Conservation (phyloP, 192 early-diverging fungal species). For the Mortierella alpina region DNA sequence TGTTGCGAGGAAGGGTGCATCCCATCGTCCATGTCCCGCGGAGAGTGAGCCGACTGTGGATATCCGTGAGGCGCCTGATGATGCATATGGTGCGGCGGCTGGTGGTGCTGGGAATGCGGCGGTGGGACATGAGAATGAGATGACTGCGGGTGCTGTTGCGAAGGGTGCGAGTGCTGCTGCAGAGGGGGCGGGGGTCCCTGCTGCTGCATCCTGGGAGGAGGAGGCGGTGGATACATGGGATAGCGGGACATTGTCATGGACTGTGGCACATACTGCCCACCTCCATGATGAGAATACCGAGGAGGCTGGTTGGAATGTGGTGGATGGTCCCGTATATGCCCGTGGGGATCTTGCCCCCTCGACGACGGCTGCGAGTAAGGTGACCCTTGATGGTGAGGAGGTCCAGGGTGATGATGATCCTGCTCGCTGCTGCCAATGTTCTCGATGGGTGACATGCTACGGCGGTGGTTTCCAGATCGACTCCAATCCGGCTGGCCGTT, state of each 20-base stretch:
- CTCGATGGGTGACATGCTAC: conserved; percentile 46
- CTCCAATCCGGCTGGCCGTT: conserved; percentile 34
- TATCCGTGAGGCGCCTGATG: conserved; percentile 32
- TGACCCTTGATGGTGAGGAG: conserved; percentile 29
- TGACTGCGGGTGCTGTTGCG: conserved; percentile 17
- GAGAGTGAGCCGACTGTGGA: conserved; percentile 5
- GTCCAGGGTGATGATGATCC: conserved; percentile 11
- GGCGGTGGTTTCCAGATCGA: conserved; percentile 12
- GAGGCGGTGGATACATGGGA: conserved; percentile 32
- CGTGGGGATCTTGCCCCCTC: conserved; percentile 22
- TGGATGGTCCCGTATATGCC: conserved; percentile 6
- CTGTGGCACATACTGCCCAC: conserved; percentile 32
- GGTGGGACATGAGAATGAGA: conserved; percentile 7
- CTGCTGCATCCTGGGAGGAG: conserved; percentile 12
- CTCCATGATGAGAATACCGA: conserved; percentile 16
- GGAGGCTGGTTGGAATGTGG: conserved; percentile 11
- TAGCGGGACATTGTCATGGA: conserved; percentile 51
- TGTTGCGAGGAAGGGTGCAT: conserved; percentile 33
- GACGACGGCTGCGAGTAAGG: conserved; percentile 16
- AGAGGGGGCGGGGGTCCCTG: conserved; percentile 21
- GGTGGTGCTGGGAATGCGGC: conserved; percentile 11
- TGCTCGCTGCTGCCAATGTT: conserved; percentile 25
- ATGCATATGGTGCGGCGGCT: conserved; percentile 30
- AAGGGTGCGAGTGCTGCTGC: conserved; percentile 20
- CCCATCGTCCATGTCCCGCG: conserved; percentile 38